Percentiles rank a stretch among this genome's conserved stretches.
Evolutionary conservation across 768 basidiomycete genomes (phyloP).

Genomic region (Termitomyces sp.): DNA sequence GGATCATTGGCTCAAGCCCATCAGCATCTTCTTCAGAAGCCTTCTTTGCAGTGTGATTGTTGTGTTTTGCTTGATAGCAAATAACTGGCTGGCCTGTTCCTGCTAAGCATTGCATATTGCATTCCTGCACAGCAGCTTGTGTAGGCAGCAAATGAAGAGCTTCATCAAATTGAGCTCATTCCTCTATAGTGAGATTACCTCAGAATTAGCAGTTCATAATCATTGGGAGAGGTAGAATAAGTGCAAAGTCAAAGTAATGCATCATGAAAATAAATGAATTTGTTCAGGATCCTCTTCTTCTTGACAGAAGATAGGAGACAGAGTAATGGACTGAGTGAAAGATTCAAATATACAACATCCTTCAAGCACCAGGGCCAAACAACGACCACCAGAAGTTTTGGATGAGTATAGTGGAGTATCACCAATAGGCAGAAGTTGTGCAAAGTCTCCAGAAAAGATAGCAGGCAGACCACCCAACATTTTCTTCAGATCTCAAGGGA

Average conservation of each 20-base stretch:
- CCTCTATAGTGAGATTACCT: neutral
- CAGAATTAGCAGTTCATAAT: neutral
- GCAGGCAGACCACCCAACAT: conserved; percentile 16
- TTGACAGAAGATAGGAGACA: neutral
- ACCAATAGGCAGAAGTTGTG: conserved; percentile 25
- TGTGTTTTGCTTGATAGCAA: conserved; percentile 13
- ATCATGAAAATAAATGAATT: neutral
- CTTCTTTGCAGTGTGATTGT: conserved; percentile 13
- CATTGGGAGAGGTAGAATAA: neutral
- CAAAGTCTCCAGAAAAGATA: conserved; percentile 24
- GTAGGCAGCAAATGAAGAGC: neutral
- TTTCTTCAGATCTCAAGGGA: conserved; percentile 3
- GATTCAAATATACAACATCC: neutral
- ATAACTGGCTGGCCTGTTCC: neutral
- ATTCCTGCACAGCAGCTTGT: neutral
- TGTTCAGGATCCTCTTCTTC: neutral
- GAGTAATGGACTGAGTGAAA: neutral
- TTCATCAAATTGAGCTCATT: neutral
- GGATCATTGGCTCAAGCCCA: conserved; percentile 16
- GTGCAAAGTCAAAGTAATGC: neutral
- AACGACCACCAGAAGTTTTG: neutral
- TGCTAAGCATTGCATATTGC: neutral
- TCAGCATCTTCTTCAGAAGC: conserved; percentile 23
- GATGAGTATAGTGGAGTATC: conserved; percentile 17
- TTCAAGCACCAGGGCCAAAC: neutral